Conservation (phyloP, 805 yeast species). For the Saccharomycopsis schoenii region DNA sequence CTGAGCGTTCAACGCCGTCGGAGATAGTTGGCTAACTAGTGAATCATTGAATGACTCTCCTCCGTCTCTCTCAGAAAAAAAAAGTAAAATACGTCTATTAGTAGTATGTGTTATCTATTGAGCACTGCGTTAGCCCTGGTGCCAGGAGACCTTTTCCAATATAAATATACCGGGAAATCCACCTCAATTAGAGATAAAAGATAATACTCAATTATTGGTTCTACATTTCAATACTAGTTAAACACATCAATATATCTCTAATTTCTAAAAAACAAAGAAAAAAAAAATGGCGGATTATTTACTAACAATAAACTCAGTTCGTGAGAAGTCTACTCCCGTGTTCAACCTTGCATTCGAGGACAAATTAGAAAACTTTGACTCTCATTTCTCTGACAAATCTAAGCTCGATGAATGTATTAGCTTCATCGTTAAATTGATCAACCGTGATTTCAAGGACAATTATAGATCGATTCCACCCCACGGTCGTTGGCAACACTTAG, state of each 20-base stretch:
- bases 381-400: constrained; percentile 27
- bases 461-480: constrained; percentile 47
- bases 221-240: no score
- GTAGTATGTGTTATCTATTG: not conserved
- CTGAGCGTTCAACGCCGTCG: not conserved
- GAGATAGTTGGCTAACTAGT: not conserved
- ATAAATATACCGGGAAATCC: not conserved
- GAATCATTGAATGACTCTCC: not conserved
- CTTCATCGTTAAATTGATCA: constrained; percentile 36
- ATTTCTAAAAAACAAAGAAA: not conserved
- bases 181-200: not conserved
- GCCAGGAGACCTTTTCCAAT: not conserved
- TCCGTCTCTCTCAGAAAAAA: not conserved
- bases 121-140: not conserved
- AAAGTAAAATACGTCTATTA: not conserved
- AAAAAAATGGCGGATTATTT: constrained; percentile 26
- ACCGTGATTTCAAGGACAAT: constrained; percentile 35
- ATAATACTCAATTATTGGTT: no score
- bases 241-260: not conserved
- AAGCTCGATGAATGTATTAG: constrained; percentile 35
- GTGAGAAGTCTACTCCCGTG: constrained; percentile 41
- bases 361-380: constrained; percentile 34
- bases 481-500: constrained; percentile 60
- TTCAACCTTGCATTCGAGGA: constrained; percentile 30
- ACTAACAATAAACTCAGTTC: constrained; percentile 43